These are phyloP conservation scores for Clavariopsis aquatica DNA, from an alignment of 495 filamentous ascomycete species.

Conservation along the genomic window DNA sequence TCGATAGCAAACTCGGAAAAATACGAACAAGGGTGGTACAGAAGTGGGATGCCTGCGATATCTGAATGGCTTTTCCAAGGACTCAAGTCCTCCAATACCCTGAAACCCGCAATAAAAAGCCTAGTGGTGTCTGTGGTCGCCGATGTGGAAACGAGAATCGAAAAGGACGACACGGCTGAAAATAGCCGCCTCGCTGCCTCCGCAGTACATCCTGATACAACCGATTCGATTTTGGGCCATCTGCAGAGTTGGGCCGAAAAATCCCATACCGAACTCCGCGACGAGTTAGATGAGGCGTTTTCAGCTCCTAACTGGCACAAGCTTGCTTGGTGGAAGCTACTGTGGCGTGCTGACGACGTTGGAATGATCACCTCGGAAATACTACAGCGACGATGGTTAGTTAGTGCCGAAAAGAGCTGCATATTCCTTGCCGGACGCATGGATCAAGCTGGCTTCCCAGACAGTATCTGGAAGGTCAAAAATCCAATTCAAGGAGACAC, in stretches of 20 bases:
- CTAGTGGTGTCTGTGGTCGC: constrained; percentile 68
- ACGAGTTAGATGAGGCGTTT: constrained; percentile 74
- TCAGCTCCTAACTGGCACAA: constrained; percentile 67
- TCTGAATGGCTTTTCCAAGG: constrained; percentile 66
- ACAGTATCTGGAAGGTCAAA: constrained; percentile 1
- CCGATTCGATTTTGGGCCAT: constrained; percentile 55
- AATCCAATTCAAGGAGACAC: neutral
- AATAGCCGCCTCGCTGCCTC: constrained; percentile 43
- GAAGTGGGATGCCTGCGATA: constrained; percentile 65
- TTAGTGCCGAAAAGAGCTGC: constrained; percentile 68
- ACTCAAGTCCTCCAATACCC: constrained; percentile 41
- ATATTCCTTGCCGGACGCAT: constrained; percentile 83
- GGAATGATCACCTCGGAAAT: constrained; percentile 76
- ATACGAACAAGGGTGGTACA: constrained; percentile 73
- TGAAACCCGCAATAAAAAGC: constrained; percentile 63
- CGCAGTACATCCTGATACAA: constrained; percentile 47
- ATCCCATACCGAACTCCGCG: constrained; percentile 79
- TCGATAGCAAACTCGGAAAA: constrained; percentile 65
- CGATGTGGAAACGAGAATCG: constrained; percentile 57
- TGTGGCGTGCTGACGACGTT: constrained; percentile 93
- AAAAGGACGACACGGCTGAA: constrained; percentile 51
- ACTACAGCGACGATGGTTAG: constrained; percentile 70
- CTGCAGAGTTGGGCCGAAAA: constrained; percentile 73
- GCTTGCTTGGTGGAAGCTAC: constrained; percentile 89
- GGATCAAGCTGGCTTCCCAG: constrained; percentile 60